Percentiles rank a stretch among this genome's conserved stretches.
Evolutionary conservation across 345 rosid genomes (phyloP).

Genomic region (Eucalyptus cloeziana): DNA sequence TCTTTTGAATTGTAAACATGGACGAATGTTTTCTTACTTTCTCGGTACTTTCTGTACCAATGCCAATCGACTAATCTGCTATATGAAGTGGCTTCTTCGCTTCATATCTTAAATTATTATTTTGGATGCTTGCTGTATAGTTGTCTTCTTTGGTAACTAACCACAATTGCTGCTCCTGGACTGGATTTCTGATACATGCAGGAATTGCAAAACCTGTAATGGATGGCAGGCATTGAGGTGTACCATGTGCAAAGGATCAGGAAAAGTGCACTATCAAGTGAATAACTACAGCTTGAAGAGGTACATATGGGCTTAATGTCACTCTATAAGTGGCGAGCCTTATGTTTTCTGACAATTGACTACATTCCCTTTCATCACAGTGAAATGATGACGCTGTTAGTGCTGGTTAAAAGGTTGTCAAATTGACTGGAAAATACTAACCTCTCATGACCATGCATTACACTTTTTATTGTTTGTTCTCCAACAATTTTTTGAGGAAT

Average conservation of each 20-base stretch:
- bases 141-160: neutral
- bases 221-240: slow-evolving; percentile 93
- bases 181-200: slow-evolving; percentile 5
- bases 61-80: neutral
- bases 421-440: neutral
- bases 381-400: neutral
- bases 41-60: neutral
- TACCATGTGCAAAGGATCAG: slow-evolving; percentile 88
- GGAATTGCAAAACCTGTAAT: slow-evolving; percentile 72
- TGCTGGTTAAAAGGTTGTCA: neutral
- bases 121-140: neutral
- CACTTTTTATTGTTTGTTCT: neutral
- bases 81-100: neutral
- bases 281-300: slow-evolving; percentile 66
- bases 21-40: neutral
- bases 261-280: slow-evolving; percentile 78
- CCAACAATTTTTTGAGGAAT: neutral
- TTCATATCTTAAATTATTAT: neutral
- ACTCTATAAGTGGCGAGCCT: neutral
- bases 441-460: neutral
- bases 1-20: neutral
- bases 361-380: neutral
- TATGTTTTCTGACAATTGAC: neutral
- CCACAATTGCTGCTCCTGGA: neutral
- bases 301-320: slow-evolving; percentile 14